Evolutionary conservation across 495 filamentous ascomycete species (phyloP), one percentile per base, ranked within the genome.

Genomic region (Ramalina peruviana): DNA sequence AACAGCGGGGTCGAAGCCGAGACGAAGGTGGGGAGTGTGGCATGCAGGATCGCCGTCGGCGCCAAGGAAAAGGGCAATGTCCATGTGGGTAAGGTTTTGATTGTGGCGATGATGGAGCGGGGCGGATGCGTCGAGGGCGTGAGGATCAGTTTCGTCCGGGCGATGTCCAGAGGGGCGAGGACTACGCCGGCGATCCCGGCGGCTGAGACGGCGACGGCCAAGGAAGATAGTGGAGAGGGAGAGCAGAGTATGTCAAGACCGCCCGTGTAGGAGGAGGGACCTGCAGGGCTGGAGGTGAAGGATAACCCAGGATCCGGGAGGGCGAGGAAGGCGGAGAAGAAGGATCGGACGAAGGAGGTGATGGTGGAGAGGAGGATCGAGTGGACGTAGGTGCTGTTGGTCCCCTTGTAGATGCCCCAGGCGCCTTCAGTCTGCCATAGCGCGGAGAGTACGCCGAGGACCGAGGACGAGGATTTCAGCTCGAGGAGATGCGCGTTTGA

Each of bases 371-470:
- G 73, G n/a, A 94, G 76, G 26, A 92, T 71, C 2, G 79, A 81
- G 66, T 94, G 88, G 46, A 96, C 72, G 54, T 94, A 94, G 1
- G 86, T 89, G n/a, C 83, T 73, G 59, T 94, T 94, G 30, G 86
- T 81, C 23, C 82, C 87, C 68, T 96, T 96, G 88, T 89, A 98
- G 0, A 94, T 80, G 6, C 92, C 93, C 72, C 84, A 88, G 7
- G 82, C 82, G 7, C 86, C 85, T 62, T 93, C 92, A 54, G 82
- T 87, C n/a, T 74, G 68, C 88, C 89, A 97, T 11, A 95, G 67
- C 61, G 88, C 80, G 6, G 78, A 80, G 49, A 96, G 74, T 4
- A 86, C 85, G 46, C 88, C 83, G 49, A 84, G 72, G 48, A 94
- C 68, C 3, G 86, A 86, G 59, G 82, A 76, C 6, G 83, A 72